A percentile compares a stretch with the other conserved stretches of the same genome.
These are phyloP conservation scores for Pseudogymnoascus sp. DNA, from an alignment of 2,329 filamentous ascomycete genomes.

Conservation along the genomic window DNA sequence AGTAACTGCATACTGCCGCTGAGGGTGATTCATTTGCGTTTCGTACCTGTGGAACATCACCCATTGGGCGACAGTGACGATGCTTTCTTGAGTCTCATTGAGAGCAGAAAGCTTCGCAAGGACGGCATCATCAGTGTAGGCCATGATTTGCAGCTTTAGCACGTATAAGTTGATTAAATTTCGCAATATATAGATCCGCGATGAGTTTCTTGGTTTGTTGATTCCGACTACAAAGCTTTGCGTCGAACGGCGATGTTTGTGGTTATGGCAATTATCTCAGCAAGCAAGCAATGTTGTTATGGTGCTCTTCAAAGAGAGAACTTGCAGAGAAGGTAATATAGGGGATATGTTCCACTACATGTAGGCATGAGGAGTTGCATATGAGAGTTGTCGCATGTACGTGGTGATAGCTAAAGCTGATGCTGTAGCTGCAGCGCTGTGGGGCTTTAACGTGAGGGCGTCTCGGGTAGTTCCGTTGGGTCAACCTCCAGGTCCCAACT, in stretches of 20 bases:
- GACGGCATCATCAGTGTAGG: constrained; percentile 92
- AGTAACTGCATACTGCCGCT: constrained; percentile 19
- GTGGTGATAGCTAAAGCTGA: constrained; percentile 6
- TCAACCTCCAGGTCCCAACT: constrained; percentile 5
- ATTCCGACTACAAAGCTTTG: constrained; percentile 6
- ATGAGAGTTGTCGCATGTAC: constrained; percentile 5
- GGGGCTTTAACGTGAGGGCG: constrained; percentile 1
- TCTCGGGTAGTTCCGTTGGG: constrained; percentile 8
- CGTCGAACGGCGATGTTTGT: background rate
- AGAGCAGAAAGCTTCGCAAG: constrained; percentile 89
- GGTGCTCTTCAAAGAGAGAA: background rate
- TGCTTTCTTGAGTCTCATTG: constrained; percentile 96
- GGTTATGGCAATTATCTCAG: constrained; percentile 2
- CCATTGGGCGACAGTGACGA: constrained; percentile 95
- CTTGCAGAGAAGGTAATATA: background rate
- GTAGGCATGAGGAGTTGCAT: background rate
- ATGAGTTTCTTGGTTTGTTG: background rate
- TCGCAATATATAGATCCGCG: constrained; percentile 3
- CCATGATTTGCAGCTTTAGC: constrained; percentile 47
- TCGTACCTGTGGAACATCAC: constrained; percentile 95
- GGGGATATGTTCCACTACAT: background rate
- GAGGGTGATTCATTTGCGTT: background rate
- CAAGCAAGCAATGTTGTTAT: background rate
- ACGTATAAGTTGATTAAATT: constrained; percentile 1
- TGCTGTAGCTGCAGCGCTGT: constrained; percentile 5